phyloP scores from a whole-genome alignment of 2,329 filamentous ascomycete genomes.

The Ceratocystis smalleyi region DNA sequence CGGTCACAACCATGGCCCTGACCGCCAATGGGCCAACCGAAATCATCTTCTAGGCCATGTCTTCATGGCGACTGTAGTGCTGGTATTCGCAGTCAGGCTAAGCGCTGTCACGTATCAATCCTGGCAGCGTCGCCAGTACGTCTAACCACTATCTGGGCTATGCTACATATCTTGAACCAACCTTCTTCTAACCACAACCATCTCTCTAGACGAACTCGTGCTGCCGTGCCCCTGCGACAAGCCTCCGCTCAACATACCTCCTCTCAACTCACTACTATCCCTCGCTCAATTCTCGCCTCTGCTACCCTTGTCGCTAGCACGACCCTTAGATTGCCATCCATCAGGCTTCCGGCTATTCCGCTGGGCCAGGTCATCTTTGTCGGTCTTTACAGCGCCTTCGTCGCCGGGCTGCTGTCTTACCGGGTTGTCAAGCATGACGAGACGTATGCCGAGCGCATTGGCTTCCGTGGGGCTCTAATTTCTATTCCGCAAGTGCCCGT shows the following conservation, averaged over 20 bases:
- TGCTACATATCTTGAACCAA: not conserved
- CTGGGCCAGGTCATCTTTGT: slow-evolving; percentile 39
- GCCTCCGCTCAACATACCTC: slow-evolving; percentile 36
- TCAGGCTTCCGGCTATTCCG: slow-evolving; percentile 44
- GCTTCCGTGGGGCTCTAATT: slow-evolving; percentile 53
- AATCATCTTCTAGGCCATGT: slow-evolving; percentile 14
- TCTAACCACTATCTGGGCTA: not conserved
- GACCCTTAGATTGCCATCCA: slow-evolving; percentile 35
- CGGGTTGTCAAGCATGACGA: slow-evolving; percentile 35
- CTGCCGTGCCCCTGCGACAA: slow-evolving; percentile 28
- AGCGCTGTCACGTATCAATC: slow-evolving; percentile 1
- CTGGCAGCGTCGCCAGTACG: slow-evolving; percentile 11
- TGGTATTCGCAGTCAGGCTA: slow-evolving; percentile 9
- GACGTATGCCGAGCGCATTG: slow-evolving; percentile 48
- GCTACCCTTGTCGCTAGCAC: slow-evolving; percentile 40
- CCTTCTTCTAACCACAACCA: not conserved
- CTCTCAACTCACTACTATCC: slow-evolving; percentile 29
- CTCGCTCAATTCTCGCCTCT: slow-evolving; percentile 45
- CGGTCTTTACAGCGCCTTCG: slow-evolving; percentile 41
- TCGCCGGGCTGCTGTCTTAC: slow-evolving; percentile 41
- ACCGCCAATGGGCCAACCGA: slow-evolving; percentile 14
- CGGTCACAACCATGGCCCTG: slow-evolving; percentile 7
- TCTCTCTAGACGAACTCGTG: slow-evolving; percentile 28
- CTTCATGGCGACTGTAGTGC: slow-evolving; percentile 4
- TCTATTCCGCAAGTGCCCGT: slow-evolving; percentile 48